Evolutionary conservation across 495 filamentous ascomycete genomes (phyloP).

Genomic region (Oleoguttula mirabilis): DNA sequence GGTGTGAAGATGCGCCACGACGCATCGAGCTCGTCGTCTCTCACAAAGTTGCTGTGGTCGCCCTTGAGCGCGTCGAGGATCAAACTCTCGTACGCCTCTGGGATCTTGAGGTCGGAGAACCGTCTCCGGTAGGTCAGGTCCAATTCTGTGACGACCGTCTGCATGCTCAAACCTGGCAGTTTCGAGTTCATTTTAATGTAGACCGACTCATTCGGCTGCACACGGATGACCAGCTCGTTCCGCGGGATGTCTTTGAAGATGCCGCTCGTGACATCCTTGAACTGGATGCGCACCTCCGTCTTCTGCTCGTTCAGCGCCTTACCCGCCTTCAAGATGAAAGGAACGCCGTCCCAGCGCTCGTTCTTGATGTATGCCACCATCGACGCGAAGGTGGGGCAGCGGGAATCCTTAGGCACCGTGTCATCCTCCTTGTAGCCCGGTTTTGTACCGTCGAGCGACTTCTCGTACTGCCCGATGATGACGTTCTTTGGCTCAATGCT

Average conservation of each 20-base stretch:
- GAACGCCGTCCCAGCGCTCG: conserved; percentile 98
- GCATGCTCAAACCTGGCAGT: conserved; percentile 95
- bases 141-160: conserved; percentile 97
- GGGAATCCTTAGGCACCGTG: conserved; percentile 91
- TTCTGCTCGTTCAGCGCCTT: conserved; percentile 99
- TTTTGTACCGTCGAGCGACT: conserved; percentile 92
- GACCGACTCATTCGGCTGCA: conserved; percentile 97
- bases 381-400: conserved; percentile 96
- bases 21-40: conserved; percentile 96
- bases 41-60: conserved; percentile 99
- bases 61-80: conserved; percentile 97
- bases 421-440: conserved; percentile 98
- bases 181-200: conserved; percentile 99
- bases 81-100: conserved; percentile 95
- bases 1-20: conserved; percentile 99
- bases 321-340: conserved; percentile 98
- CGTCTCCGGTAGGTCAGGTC: conserved; percentile 96
- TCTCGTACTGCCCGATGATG: conserved; percentile 98
- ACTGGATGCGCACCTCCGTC: conserved; percentile 98
- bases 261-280: conserved; percentile 96
- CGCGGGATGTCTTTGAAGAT: conserved; percentile 99
- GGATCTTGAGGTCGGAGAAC: conserved; percentile 98
- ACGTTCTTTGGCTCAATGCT: conserved; percentile 99
- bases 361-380: conserved; percentile 98
- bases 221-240: conserved; percentile 98